Evolutionary conservation across 1,284 basidiomycete species (phyloP).

Genomic region (Microbotryum lychnidis-dioicae): DNA sequence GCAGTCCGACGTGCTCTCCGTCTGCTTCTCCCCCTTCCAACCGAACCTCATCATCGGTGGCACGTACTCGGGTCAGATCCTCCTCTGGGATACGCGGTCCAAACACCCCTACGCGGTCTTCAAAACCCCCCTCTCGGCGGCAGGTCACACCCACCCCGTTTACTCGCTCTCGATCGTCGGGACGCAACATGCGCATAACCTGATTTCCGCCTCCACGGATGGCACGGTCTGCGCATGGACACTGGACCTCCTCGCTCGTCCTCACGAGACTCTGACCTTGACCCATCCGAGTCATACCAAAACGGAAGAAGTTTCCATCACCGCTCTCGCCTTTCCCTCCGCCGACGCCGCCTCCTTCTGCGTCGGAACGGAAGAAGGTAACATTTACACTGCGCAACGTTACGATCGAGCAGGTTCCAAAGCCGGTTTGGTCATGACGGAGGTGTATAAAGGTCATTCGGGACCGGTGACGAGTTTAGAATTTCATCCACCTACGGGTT

Average conservation of each 20-base stretch:
- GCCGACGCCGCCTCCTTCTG: conserved; percentile 93
- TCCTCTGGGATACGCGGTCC: conserved; percentile 97
- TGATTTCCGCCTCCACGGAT: conserved; percentile 92
- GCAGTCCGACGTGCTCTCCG: conserved; percentile 92
- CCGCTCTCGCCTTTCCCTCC: conserved; percentile 82
- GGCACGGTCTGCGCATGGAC: conserved; percentile 96
- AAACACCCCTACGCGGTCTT: conserved; percentile 82
- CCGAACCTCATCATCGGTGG: conserved; percentile 95
- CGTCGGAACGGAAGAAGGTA: conserved; percentile 96
- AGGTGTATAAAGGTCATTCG: conserved; percentile 83
- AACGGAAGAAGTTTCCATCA: conserved; percentile 91
- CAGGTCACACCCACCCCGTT: conserved; percentile 93
- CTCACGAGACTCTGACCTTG: conserved; percentile 87
- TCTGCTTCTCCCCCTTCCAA: conserved; percentile 94
- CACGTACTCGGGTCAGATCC: conserved; percentile 94
- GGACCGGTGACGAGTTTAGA: conserved; percentile 88
- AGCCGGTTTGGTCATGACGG: conserved; percentile 82
- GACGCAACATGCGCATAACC: conserved; percentile 93
- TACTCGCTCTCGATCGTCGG: conserved; percentile 97
- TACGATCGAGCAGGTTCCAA: conserved; percentile 94
- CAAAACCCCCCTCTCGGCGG: conserved; percentile 86
- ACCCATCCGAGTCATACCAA: conserved; percentile 77
- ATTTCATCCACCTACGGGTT: conserved; percentile 81
- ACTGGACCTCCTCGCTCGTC: conserved; percentile 95
- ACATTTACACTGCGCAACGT: conserved; percentile 87